Conservation (phyloP, 2,329 filamentous ascomycete genomes). For the Ophiostoma quercus region DNA sequence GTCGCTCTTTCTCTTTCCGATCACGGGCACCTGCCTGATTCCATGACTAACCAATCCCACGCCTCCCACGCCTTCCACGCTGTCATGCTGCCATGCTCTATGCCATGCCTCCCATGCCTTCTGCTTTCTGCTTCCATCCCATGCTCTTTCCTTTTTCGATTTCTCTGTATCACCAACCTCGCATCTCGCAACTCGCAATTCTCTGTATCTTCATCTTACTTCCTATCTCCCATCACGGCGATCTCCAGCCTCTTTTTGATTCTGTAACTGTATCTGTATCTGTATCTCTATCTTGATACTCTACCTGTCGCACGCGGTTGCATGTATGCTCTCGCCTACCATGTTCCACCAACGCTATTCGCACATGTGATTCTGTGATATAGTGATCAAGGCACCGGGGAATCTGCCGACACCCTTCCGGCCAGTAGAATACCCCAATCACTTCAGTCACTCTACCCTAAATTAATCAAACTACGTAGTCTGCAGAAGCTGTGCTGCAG, state of each 20-base stretch:
- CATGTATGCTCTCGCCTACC: neutral
- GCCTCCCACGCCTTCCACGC: neutral
- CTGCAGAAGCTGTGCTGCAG: neutral
- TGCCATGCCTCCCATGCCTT: too few species aligned
- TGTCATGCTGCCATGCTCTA: neutral
- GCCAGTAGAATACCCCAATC: neutral
- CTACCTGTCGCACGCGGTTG: neutral
- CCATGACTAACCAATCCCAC: conserved; percentile 7
- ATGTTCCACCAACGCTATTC: neutral
- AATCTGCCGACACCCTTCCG: neutral
- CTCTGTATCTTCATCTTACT: neutral
- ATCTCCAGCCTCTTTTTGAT: neutral
- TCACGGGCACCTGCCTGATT: neutral
- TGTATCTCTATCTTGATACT: neutral
- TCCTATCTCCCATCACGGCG: neutral
- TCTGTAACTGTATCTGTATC: too few species aligned
- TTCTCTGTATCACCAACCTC: neutral
- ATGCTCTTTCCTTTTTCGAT: neutral
- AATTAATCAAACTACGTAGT: neutral
- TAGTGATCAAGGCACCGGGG: neutral
- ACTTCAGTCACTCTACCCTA: neutral
- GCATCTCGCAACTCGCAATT: neutral
- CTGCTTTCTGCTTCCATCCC: too few species aligned
- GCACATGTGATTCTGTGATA: neutral
- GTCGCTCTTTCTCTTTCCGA: conserved; percentile 4